Percentiles rank a stretch among this genome's conserved stretches.
Evolutionary conservation across 75 land plant genomes (phyloP).

Genomic region (Azolla pinnata): DNA sequence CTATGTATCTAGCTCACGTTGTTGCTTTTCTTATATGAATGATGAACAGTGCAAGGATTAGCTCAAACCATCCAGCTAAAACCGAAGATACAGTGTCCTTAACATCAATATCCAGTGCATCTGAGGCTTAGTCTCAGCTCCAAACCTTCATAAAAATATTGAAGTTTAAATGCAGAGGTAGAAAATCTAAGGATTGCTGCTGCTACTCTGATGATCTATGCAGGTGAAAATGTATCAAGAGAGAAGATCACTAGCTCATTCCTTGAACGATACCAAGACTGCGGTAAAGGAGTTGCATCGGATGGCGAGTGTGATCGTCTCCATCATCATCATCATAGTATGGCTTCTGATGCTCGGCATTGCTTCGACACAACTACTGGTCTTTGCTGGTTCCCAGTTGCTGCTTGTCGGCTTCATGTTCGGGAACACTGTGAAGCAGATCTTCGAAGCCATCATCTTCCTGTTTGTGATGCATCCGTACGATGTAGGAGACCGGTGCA

Average conservation of each 20-base stretch:
- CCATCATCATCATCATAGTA: slow-evolving; percentile 41
- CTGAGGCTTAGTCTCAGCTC: too few species aligned
- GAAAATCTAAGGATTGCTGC: too few species aligned
- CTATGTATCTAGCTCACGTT: too few species aligned
- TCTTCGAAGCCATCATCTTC: slow-evolving; percentile 87
- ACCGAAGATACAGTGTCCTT: too few species aligned
- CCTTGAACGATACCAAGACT: slow-evolving; percentile 93
- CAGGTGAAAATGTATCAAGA: slow-evolving; percentile 85
- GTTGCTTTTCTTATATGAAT: too few species aligned
- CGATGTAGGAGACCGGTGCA: slow-evolving; percentile 95
- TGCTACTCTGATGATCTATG: too few species aligned
- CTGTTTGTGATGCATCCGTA: slow-evolving; percentile 89
- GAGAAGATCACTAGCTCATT: slow-evolving; percentile 68
- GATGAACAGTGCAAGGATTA: too few species aligned
- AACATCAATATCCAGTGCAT: too few species aligned
- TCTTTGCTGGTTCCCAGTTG: slow-evolving; percentile 65
- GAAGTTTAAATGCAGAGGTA: too few species aligned
- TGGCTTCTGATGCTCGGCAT: slow-evolving; percentile 74
- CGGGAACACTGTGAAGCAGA: slow-evolving; percentile 81
- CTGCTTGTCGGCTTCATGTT: slow-evolving; percentile 74
- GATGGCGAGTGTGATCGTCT: slow-evolving; percentile 46
- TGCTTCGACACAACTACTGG: slow-evolving; percentile 64
- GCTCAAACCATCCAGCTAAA: too few species aligned
- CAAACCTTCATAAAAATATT: too few species aligned
- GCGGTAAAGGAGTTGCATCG: slow-evolving; percentile 83